Conservation (phyloP, 176 grass and related monocot genomes). For the Puccinellia tenuiflora region DNA sequence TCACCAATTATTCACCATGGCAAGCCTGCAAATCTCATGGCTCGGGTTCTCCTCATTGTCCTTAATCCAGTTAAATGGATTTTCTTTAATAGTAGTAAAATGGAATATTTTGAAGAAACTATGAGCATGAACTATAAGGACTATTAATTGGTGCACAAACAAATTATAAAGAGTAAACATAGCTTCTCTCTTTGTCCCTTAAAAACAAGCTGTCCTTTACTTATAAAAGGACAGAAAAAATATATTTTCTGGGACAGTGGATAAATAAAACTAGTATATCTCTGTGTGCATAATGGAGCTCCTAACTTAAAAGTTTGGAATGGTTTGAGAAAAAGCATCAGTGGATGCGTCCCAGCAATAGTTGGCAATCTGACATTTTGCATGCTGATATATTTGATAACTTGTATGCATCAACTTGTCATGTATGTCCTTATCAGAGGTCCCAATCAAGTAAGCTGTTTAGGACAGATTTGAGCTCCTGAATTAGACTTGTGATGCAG, state of each 20-base stretch:
- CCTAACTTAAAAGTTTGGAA: slow-evolving; percentile 18
- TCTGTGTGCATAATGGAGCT: slow-evolving; percentile 18
- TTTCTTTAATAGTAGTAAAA: neutral
- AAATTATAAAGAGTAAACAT: neutral
- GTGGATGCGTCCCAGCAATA: slow-evolving; percentile 3
- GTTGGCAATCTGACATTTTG: slow-evolving; percentile 25
- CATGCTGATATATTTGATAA: neutral
- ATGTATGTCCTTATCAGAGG: slow-evolving; percentile 24
- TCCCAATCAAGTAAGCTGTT: slow-evolving; percentile 18
- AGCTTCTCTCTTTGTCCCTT: neutral
- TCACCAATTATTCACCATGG: no score
- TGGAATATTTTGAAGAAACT: neutral
- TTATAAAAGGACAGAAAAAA: neutral
- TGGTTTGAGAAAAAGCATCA: neutral
- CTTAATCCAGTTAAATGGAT: no score
- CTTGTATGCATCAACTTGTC: slow-evolving; percentile 3
- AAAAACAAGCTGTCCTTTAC: neutral
- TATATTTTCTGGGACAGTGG: neutral
- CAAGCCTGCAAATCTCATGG: no score
- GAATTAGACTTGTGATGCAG: slow-evolving; percentile 25
- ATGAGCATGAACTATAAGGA: neutral
- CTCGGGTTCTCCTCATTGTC: no score
- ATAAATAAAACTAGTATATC: slow-evolving; percentile 25
- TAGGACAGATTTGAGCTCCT: slow-evolving; percentile 16
- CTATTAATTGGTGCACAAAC: neutral